Percentiles rank a stretch among this genome's conserved stretches.
Evolutionary conservation across 2,329 filamentous ascomycete genomes (phyloP).

Genomic region (Drechslerella stenobrocha): DNA sequence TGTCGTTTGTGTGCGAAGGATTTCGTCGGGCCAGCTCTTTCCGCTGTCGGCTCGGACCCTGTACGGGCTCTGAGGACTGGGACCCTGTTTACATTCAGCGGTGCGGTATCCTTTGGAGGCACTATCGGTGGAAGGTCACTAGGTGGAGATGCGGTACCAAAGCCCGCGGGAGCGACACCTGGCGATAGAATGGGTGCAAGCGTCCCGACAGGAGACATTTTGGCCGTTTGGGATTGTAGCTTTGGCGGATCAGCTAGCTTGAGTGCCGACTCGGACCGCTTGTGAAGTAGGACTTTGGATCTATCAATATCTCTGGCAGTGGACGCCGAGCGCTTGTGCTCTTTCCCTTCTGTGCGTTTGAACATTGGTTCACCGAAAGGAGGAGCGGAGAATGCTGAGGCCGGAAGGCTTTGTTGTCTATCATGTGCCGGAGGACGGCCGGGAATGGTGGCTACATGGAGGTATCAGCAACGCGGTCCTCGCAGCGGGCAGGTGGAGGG

Average conservation of each 20-base stretch:
- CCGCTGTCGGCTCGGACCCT: constrained; percentile 33
- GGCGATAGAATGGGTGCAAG: constrained; percentile 20
- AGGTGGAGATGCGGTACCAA: constrained; percentile 16
- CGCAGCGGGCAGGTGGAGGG: too few species aligned
- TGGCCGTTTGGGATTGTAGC: constrained; percentile 14
- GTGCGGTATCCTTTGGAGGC: constrained; percentile 40
- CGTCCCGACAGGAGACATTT: constrained; percentile 17
- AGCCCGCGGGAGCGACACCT: constrained; percentile 9
- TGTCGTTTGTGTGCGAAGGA: constrained; percentile 25
- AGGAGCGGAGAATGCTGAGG: constrained; percentile 36
- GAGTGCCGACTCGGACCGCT: constrained; percentile 35
- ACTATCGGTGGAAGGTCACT: constrained; percentile 35
- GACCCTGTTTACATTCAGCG: constrained; percentile 16
- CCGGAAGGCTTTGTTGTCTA: constrained; percentile 55
- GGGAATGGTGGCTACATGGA: constrained; percentile 68
- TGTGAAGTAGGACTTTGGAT: constrained; percentile 36
- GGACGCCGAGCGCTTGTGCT: constrained; percentile 43
- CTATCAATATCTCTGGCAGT: constrained; percentile 31
- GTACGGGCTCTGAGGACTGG: constrained; percentile 14
- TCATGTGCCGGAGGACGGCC: constrained; percentile 68
- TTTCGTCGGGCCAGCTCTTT: constrained; percentile 6
- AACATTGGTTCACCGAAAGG: constrained; percentile 41
- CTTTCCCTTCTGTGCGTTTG: constrained; percentile 31
- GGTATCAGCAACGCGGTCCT: too few species aligned
- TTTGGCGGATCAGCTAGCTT: constrained; percentile 33